Evolutionary conservation across 148 eudicot genomes (phyloP).

Genomic region (Pharnaceum exiguum): DNA sequence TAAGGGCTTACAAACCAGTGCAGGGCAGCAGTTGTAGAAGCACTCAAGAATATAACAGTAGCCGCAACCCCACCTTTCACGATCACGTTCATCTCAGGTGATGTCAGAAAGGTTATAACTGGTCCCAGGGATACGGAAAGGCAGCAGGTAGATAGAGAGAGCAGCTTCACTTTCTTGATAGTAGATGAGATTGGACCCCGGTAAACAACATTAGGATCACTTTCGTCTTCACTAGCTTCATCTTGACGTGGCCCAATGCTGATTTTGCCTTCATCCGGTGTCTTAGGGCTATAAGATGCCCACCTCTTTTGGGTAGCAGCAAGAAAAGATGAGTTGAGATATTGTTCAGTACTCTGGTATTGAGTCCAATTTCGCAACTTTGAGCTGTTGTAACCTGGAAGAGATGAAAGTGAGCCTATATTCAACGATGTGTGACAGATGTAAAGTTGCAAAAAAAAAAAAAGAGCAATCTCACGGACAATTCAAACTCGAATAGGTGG

Average conservation of each 20-base stretch:
- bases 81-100: slow-evolving; percentile 71
- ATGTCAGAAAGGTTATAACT: slow-evolving; percentile 94
- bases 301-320: slow-evolving; percentile 47
- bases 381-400: slow-evolving; percentile 43
- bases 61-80: slow-evolving; percentile 95
- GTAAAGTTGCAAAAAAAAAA: neutral
- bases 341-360: slow-evolving; percentile 17
- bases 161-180: slow-evolving; percentile 87
- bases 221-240: slow-evolving; percentile 29
- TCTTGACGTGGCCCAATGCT: slow-evolving; percentile 76
- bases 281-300: slow-evolving; percentile 44
- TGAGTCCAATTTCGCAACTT: slow-evolving; percentile 31
- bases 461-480: neutral
- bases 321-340: slow-evolving; percentile 23
- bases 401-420: neutral
- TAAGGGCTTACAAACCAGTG: slow-evolving; percentile 99
- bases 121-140: slow-evolving; percentile 91
- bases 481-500: no score
- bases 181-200: slow-evolving; percentile 87
- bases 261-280: slow-evolving; percentile 59
- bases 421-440: neutral
- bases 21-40: slow-evolving; percentile 77
- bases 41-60: slow-evolving; percentile 80
- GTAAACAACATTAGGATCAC: slow-evolving; percentile 43
- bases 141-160: slow-evolving; percentile 96